These are phyloP conservation scores for Rutidosis leptorrhynchoides DNA, from an alignment of 129 eudicot genomes.

Conservation along the genomic window DNA sequence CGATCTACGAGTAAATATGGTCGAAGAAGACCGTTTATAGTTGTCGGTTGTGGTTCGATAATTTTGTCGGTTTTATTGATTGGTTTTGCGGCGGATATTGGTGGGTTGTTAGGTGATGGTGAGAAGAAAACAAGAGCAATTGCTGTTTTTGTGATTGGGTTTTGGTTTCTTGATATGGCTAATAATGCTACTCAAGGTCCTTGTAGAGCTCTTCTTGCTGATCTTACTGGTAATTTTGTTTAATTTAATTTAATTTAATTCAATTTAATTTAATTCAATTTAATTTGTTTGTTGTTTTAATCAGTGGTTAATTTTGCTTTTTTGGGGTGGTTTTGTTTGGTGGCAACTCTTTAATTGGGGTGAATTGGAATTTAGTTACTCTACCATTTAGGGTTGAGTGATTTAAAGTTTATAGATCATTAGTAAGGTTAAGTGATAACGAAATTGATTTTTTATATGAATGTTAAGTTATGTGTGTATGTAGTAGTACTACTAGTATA, in stretches of 20 bases:
- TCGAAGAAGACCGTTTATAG: constrained; percentile 80
- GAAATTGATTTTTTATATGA: neutral
- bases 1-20: constrained; percentile 73
- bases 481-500: too few relatives aligned
- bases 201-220: constrained; percentile 92
- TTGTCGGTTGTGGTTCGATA: constrained; percentile 60
- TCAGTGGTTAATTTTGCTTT: neutral
- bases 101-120: constrained; percentile 64
- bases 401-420: neutral
- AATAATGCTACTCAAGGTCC: constrained; percentile 98
- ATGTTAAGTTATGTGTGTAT: neutral
- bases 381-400: neutral
- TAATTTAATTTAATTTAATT: neutral
- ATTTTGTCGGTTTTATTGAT: constrained; percentile 57
- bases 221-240: constrained; percentile 64
- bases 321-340: neutral
- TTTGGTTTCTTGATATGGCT: constrained; percentile 96
- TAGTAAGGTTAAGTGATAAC: neutral
- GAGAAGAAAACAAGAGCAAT: constrained; percentile 54
- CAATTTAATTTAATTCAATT: neutral
- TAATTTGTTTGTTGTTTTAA: neutral
- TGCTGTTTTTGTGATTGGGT: constrained; percentile 68
- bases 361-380: too few relatives aligned
- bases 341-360: neutral
- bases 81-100: constrained; percentile 87